Evolutionary conservation across 2,329 filamentous ascomycete species (phyloP).

Genomic region (Arthrinium puccinioides): DNA sequence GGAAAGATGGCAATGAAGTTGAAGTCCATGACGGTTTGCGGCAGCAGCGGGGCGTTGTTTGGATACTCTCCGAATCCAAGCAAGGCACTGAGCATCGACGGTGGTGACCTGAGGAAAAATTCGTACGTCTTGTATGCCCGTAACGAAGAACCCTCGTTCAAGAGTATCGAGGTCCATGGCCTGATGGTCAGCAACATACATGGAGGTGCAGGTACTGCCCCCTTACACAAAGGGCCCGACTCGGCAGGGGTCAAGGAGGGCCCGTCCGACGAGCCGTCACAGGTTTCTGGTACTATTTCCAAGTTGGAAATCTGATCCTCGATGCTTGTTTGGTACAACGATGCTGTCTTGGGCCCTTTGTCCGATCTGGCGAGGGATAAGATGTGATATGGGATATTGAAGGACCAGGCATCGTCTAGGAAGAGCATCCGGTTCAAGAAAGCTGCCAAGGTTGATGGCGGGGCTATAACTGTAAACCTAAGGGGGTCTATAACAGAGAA

Average conservation of each 20-base stretch:
- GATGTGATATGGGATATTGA: conserved; percentile 56
- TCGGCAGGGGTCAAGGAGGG: no score
- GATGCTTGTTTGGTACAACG: no score
- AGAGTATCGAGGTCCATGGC: conserved; percentile 56
- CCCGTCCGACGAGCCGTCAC: no score
- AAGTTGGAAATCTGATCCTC: no score
- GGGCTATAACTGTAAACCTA: conserved; percentile 50
- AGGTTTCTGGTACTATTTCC: no score
- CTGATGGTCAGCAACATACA: conserved; percentile 47
- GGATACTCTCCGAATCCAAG: conserved; percentile 32
- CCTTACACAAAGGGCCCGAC: conserved; percentile 1
- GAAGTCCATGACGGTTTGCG: conserved; percentile 37
- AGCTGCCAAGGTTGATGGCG: conserved; percentile 54
- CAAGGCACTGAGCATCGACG: conserved; percentile 50
- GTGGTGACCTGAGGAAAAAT: conserved; percentile 59
- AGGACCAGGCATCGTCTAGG: conserved; percentile 54
- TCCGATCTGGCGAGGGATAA: conserved; percentile 36
- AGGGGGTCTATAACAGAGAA: conserved; percentile 46
- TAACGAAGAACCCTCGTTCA: conserved; percentile 73
- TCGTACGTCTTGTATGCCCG: conserved; percentile 64
- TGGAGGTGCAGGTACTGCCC: conserved; percentile 10
- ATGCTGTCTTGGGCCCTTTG: conserved; percentile 7
- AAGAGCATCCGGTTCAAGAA: conserved; percentile 51
- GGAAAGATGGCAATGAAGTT: conserved; percentile 63
- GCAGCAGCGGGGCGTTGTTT: conserved; percentile 29